phyloP scores from a whole-genome alignment of 805 yeast genomes.

The Nematodospora valgi region DNA sequence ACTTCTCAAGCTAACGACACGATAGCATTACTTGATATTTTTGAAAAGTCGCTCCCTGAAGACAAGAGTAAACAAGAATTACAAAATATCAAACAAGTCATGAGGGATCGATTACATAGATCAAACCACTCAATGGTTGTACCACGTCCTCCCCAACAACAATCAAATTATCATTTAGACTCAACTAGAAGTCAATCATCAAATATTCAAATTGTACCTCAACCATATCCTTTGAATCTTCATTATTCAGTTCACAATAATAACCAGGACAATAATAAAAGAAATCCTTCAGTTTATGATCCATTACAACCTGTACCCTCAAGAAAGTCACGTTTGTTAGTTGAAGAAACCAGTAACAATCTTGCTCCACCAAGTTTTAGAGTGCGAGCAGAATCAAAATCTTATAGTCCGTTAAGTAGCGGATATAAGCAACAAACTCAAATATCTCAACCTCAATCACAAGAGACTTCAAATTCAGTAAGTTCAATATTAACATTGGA shows the following conservation, averaged over 20 bases:
- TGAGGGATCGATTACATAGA: neutral
- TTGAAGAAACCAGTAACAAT: conserved; percentile 8
- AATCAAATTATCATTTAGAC: conserved; percentile 11
- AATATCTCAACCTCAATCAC: conserved; percentile 9
- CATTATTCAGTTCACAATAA: conserved; percentile 26
- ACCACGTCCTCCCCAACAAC: conserved; percentile 4
- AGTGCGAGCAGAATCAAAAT: conserved; percentile 13
- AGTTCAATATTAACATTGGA: conserved; percentile 2
- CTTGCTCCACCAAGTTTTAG: conserved; percentile 8
- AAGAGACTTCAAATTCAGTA: conserved; percentile 2
- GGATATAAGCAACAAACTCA: conserved; percentile 12
- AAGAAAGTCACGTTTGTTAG: conserved; percentile 11
- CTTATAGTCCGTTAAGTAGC: conserved; percentile 16
- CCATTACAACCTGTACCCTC: conserved; percentile 32
- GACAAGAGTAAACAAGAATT: conserved; percentile 1
- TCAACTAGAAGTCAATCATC: conserved; percentile 13
- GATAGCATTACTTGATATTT: conserved; percentile 47
- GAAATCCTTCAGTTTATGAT: conserved; percentile 37
- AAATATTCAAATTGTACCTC: conserved; percentile 26
- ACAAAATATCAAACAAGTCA: conserved; percentile 1
- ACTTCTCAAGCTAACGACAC: conserved; percentile 51
- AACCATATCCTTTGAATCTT: conserved; percentile 34
- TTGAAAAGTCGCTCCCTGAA: conserved; percentile 22
- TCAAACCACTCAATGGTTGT: conserved; percentile 5
- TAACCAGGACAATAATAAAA: conserved; percentile 4